Conservation (phyloP, 1,284 basidiomycete genomes). For the Sparassis latifolia region DNA sequence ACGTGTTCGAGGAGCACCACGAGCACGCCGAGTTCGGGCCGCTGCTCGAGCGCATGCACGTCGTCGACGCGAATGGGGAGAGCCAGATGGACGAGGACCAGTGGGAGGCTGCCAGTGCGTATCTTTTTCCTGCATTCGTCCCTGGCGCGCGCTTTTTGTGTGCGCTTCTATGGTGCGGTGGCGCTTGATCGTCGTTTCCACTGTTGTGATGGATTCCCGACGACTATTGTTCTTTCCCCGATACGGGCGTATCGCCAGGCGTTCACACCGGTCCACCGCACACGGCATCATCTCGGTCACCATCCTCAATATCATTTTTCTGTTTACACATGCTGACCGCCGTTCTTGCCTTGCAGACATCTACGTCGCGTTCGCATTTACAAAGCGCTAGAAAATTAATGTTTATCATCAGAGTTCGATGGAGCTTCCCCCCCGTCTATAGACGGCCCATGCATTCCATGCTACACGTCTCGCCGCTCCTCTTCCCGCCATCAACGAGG, state of each 20-base stretch:
- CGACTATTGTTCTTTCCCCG: too few relatives aligned
- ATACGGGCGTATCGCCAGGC: too few relatives aligned
- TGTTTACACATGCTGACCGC: slow-evolving; percentile 1
- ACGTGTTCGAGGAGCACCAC: slow-evolving; percentile 76
- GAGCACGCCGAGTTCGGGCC: slow-evolving; percentile 72
- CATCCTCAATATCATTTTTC: too few relatives aligned
- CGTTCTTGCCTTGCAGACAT: slow-evolving; percentile 46
- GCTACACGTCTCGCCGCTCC: too few relatives aligned
- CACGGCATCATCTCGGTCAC: too few relatives aligned
- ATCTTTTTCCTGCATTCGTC: slow-evolving; percentile 1
- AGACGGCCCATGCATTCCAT: too few relatives aligned
- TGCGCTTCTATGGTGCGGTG: too few relatives aligned
- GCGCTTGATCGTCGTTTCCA: background rate
- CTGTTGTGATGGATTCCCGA: background rate
- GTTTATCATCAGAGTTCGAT: background rate
- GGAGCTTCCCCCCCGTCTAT: too few relatives aligned
- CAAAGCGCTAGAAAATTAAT: slow-evolving; percentile 40
- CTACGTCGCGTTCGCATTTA: slow-evolving; percentile 80
- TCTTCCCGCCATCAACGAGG: too few relatives aligned
- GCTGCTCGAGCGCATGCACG: slow-evolving; percentile 83
- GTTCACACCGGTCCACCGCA: too few relatives aligned
- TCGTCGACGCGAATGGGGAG: slow-evolving; percentile 77
- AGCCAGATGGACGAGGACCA: slow-evolving; percentile 90
- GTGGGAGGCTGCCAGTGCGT: slow-evolving; percentile 95
- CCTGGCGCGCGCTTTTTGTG: background rate